phyloP scores from a whole-genome alignment of 2,329 filamentous ascomycete species.

The Thielaviopsis ethacetica region DNA sequence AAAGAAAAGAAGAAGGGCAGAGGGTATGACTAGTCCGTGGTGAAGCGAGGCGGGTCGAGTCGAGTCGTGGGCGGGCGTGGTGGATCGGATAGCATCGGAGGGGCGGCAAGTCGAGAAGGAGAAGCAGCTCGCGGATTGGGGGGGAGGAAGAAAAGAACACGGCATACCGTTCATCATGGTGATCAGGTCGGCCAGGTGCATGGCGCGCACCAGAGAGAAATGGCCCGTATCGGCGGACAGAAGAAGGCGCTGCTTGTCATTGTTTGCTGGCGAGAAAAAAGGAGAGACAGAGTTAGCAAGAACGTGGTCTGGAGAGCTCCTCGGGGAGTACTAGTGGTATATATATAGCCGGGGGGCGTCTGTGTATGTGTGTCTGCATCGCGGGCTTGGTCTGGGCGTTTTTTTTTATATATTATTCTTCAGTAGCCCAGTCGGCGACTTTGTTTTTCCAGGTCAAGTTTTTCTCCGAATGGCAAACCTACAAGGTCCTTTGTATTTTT shows the following conservation, averaged over 20 bases:
- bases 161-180: conserved; percentile 57
- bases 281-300: background rate
- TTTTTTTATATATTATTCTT: background rate
- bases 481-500: background rate
- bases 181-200: conserved; percentile 72
- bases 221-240: conserved; percentile 55
- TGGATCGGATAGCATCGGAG: too few relatives aligned
- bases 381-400: background rate
- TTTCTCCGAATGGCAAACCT: background rate
- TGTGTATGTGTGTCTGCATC: background rate
- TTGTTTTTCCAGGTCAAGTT: background rate
- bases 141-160: conserved; percentile 14
- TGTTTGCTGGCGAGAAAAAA: conserved; percentile 27
- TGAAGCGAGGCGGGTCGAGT: too few relatives aligned
- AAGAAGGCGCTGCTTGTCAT: conserved; percentile 60
- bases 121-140: background rate
- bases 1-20: too few relatives aligned
- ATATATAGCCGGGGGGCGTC: background rate
- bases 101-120: background rate
- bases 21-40: background rate
- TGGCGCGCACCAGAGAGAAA: conserved; percentile 50
- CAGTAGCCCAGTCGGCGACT: too few relatives aligned
- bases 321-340: too few relatives aligned
- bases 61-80: background rate
- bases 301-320: too few relatives aligned